These are phyloP conservation scores for Monosporascus sp. DNA, from an alignment of 2,329 filamentous ascomycete genomes.

Conservation along the genomic window DNA sequence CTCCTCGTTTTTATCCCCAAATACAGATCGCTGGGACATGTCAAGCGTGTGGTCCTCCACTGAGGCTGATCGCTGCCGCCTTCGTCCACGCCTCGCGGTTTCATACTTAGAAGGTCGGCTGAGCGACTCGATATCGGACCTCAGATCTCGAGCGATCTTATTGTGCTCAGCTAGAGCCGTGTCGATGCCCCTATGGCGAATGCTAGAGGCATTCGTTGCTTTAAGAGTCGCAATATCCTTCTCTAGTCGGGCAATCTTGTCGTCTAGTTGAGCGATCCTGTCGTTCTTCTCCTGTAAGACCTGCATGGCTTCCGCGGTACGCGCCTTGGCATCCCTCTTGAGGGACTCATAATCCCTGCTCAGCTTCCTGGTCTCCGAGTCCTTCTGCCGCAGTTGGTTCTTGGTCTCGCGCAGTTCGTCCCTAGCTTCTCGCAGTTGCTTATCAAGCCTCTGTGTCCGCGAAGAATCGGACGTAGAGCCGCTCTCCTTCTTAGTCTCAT, in stretches of 20 bases:
- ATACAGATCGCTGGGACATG: conserved; percentile 18
- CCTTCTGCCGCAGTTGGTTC: conserved; percentile 41
- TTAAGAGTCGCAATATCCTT: conserved; percentile 45
- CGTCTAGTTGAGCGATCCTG: conserved; percentile 51
- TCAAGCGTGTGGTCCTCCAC: conserved; percentile 23
- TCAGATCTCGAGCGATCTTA: conserved; percentile 18
- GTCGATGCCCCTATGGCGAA: conserved; percentile 6
- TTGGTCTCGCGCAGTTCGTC: conserved; percentile 40
- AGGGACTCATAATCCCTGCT: conserved; percentile 49
- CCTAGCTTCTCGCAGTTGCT: conserved; percentile 35
- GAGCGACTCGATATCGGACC: conserved; percentile 19
- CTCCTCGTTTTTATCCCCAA: conserved; percentile 9
- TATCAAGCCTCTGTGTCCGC: conserved; percentile 33
- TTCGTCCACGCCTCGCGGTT: conserved; percentile 6
- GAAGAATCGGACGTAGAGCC: conserved; percentile 16
- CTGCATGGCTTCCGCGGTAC: conserved; percentile 49
- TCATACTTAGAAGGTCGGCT: conserved; percentile 17
- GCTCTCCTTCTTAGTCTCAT: conserved; percentile 27
- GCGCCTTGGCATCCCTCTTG: conserved; percentile 46
- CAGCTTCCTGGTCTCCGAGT: conserved; percentile 43
- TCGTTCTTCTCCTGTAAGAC: conserved; percentile 51
- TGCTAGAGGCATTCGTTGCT: conserved; percentile 12
- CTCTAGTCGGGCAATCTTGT: conserved; percentile 51
- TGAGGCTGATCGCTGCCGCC: conserved; percentile 15
- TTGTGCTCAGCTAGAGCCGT: conserved; percentile 11